Evolutionary conservation across 2,329 filamentous ascomycete species (phyloP).

Genomic region (Elsinoe arachidis): DNA sequence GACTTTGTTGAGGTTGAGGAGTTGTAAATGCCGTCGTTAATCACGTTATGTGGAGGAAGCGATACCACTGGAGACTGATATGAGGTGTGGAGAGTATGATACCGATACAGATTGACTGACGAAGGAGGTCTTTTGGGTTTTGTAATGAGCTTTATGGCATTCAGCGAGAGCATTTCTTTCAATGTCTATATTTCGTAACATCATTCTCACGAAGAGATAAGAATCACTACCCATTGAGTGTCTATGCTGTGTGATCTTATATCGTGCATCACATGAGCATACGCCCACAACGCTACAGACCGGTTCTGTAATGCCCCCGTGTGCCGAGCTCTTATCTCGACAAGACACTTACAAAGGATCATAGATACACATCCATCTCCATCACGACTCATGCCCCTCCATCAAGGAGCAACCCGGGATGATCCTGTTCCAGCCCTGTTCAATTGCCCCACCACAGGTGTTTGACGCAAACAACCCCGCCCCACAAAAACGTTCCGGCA

Average conservation of each 20-base stretch:
- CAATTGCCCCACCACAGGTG: not conserved
- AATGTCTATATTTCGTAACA: not conserved
- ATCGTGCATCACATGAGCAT: too few species aligned
- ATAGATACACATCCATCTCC: not conserved
- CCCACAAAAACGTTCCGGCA: not conserved
- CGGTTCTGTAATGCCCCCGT: too few species aligned
- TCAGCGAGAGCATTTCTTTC: not conserved
- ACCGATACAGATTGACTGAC: too few species aligned
- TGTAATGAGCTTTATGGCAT: not conserved
- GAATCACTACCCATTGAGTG: too few species aligned
- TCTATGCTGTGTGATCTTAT: too few species aligned
- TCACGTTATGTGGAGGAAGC: too few species aligned
- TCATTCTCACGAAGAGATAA: too few species aligned
- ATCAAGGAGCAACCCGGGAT: not conserved
- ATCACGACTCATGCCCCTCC: too few species aligned
- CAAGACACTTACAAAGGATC: too few species aligned
- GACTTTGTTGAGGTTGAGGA: slow-evolving; percentile 11
- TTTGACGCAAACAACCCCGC: not conserved
- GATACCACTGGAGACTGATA: too few species aligned
- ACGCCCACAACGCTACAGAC: too few species aligned
- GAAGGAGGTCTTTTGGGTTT: not conserved
- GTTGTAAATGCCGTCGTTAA: not conserved
- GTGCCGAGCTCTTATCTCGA: not conserved
- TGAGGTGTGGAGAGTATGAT: too few species aligned
- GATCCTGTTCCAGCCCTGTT: not conserved